A percentile compares a stretch with the other conserved stretches of the same genome.
Evolutionary conservation across 257 asterid genomes (phyloP).

Genomic region (Nicotiana sylvestris): DNA sequence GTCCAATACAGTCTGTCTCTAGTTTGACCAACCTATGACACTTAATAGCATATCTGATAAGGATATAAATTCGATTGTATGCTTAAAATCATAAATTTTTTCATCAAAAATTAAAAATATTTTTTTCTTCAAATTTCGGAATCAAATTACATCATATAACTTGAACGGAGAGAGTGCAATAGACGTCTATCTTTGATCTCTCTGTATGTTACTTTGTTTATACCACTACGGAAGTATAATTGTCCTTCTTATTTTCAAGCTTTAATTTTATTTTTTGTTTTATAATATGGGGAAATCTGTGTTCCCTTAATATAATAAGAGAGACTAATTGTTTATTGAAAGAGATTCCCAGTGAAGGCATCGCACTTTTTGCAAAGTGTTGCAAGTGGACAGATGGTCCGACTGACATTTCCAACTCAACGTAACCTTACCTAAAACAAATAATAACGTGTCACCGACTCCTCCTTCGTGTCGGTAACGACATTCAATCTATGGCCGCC

Average conservation of each 20-base stretch:
- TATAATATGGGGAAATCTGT: not conserved
- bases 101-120: no score
- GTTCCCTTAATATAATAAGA: not conserved
- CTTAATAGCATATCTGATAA: no score
- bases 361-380: not conserved
- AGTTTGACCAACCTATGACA: no score
- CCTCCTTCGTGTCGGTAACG: conserved; percentile 26
- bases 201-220: not conserved
- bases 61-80: no score
- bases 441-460: conserved; percentile 34
- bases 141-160: no score
- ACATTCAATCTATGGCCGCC: not conserved
- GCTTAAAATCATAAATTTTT: no score
- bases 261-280: not conserved
- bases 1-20: no score
- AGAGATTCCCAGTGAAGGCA: conserved; percentile 19
- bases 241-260: not conserved
- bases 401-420: conserved; percentile 15
- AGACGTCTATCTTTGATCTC: not conserved
- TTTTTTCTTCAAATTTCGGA: no score
- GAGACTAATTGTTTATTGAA: not conserved
- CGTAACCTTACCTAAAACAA: not conserved
- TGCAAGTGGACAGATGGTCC: conserved; percentile 2
- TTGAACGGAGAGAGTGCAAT: not conserved
- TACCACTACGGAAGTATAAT: not conserved